phyloP scores from a whole-genome alignment of 1,284 basidiomycete genomes.

The Heterobasidion parviporum region DNA sequence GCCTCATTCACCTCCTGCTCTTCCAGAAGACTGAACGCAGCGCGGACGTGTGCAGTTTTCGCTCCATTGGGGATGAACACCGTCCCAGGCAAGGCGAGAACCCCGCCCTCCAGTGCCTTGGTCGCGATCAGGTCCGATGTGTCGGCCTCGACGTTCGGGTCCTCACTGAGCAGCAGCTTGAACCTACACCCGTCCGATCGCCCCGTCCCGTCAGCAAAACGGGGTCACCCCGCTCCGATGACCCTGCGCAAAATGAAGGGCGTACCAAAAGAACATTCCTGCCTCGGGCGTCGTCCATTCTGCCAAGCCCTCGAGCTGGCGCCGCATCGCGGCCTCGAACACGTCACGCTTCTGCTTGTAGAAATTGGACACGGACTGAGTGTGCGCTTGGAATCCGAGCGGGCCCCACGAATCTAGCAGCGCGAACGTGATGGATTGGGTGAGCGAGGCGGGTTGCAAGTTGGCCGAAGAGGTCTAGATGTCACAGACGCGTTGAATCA shows the following conservation, averaged over 20 bases:
- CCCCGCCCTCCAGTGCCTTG: conserved; percentile 74
- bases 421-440: conserved; percentile 68
- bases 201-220: conserved; percentile 7
- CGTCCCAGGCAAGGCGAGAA: conserved; percentile 83
- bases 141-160: conserved; percentile 51
- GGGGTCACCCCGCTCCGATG: conserved; percentile 1
- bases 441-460: conserved; percentile 72
- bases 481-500: conserved; percentile 11
- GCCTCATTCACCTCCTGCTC: conserved; percentile 71
- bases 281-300: conserved; percentile 84
- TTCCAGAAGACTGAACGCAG: conserved; percentile 72
- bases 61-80: conserved; percentile 68
- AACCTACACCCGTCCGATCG: conserved; percentile 38
- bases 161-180: conserved; percentile 42
- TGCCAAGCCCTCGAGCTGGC: conserved; percentile 68
- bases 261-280: conserved; percentile 86
- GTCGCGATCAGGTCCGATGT: conserved; percentile 72
- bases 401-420: conserved; percentile 76
- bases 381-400: conserved; percentile 73
- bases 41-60: conserved; percentile 68
- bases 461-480: conserved; percentile 63
- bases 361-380: conserved; percentile 64
- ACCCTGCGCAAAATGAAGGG: background rate
- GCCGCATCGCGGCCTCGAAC: conserved; percentile 72
- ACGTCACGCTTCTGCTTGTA: conserved; percentile 74